Evolutionary conservation across 306 rosid genomes (phyloP), one percentile per base, ranked within the genome.

Genomic region (Prinsepia uniflora): DNA sequence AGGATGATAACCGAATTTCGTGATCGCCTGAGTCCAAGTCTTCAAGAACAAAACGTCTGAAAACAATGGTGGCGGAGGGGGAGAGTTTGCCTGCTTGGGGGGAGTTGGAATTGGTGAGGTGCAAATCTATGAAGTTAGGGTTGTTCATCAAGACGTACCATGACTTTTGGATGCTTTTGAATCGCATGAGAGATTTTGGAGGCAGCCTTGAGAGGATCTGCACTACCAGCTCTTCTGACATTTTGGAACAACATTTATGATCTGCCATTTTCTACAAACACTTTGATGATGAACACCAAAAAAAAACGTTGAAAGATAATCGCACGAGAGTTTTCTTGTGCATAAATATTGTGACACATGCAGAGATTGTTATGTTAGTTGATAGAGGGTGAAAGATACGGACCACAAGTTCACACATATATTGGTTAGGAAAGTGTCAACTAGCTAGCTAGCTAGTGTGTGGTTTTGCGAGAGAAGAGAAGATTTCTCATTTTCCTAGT

Each of bases 111-210:
- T 48, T 48, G 53, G 53, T 11, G 53, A 44, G 40, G 11, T 65
- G 69, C 46, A 43, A 39, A 8, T 49, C 41, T 45, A 10, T 39
- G 18, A 65, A 45, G 10, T 45, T 22, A 6, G 40, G 39, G 54
- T 10, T 20, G 11, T 12, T 45, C 41, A 65, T 65, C 41, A 44
- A 45, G 3, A 39, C 19, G 14, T 15, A 13, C 58, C 71, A 66
- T 3, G 57, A 47, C 24, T 15, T 66, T 8, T 7, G 24, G 9
- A 67, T 34, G 59, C 46, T 34, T 13, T 49, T 67, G 42, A 66
- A 66, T 48, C 71, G 14, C 56, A 66, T 5, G 1, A 66, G 52
- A 8, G 43, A 66, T 36, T 66, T 48, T 22, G 71, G 71, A 24
- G 71, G 71, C 41, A 15, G 24, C 20, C 43, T 48, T 15, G 58